Base-by-base conservation (phyloP, 73 alveolate genomes). In the Blepharisma stoltei region DNA sequence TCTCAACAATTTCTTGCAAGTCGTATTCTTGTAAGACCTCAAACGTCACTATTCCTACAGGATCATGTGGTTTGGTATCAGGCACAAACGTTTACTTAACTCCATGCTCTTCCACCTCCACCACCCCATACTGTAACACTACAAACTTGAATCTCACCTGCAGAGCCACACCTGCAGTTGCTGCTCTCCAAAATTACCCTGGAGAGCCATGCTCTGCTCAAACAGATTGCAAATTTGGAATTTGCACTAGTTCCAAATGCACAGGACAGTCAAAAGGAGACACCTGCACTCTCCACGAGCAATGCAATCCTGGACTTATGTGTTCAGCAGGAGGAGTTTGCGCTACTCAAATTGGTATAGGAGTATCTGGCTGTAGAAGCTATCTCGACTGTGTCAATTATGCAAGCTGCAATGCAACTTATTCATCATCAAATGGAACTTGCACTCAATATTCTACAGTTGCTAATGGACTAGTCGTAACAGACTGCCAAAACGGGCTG, bases 171-270 rank as follows among this genome's bases (percentile, higher is more conserved):
- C 41, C 41, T 32, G 41, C 41, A 32, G 41, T 32, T 32, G 41
- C 41, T 32, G 41, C 41, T 32, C 41, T 32, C 41, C 41, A 32
- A 32, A 32, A 32, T 60, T 60, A 60, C 5, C 73, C 73, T 60
- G 73, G 73, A 60, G 73, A 60, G 23, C 14, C n/a, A 14, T 60
- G 73, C 73, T 1, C 14, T 8, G 23, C 2, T 18, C 46, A 60
- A 8, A 14, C 18, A 9, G 73, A 60, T 25, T 60, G 73, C 23
- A 14, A 14, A 14, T 20, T 60, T n/a, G 18, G 23, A 18, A 60
- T 20, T 25, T 60, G 73, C 46, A 25, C 73, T 14, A 60, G 23
- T 20, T 14, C 14, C 48, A 60, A 8, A 18, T 60, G 73, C 46
- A n/a, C 14, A 60, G 73, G 73, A 32, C 41, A 32, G 3, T 32